phyloP scores from a whole-genome alignment of 352 stramenopile species.

The Phytopythium aichiense region DNA sequence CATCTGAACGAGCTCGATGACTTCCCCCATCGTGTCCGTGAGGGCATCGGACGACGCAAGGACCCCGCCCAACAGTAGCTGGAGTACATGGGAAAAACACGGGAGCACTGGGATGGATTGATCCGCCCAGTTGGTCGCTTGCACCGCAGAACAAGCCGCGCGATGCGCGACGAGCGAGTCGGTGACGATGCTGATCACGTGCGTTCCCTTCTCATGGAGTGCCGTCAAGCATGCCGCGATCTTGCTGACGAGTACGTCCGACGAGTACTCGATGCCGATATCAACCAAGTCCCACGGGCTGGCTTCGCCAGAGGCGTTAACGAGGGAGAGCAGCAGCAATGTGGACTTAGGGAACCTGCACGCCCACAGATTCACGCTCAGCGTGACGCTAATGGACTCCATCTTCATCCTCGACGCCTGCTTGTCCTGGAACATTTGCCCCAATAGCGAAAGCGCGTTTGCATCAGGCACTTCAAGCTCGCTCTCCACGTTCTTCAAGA shows the following conservation, averaged over 20 bases:
- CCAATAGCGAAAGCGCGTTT: slow-evolving; percentile 19
- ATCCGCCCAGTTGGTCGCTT: slow-evolving; percentile 27
- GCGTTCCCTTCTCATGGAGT: slow-evolving; percentile 41
- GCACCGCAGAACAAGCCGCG: slow-evolving; percentile 40
- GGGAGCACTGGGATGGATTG: slow-evolving; percentile 50
- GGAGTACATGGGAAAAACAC: slow-evolving; percentile 55
- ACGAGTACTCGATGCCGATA: slow-evolving; percentile 36
- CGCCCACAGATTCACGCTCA: slow-evolving; percentile 62
- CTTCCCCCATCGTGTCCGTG: slow-evolving; percentile 53
- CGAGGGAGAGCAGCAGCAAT: slow-evolving; percentile 59
- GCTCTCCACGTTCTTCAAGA: slow-evolving; percentile 24
- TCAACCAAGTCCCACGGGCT: slow-evolving; percentile 55
- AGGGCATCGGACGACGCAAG: slow-evolving; percentile 48
- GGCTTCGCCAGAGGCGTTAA: slow-evolving; percentile 64
- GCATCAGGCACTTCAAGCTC: slow-evolving; percentile 24
- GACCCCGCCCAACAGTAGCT: slow-evolving; percentile 50
- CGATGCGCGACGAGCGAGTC: slow-evolving; percentile 38
- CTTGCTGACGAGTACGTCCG: slow-evolving; percentile 44
- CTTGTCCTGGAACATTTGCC: slow-evolving; percentile 30
- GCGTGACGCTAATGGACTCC: slow-evolving; percentile 49
- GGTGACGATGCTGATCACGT: slow-evolving; percentile 72
- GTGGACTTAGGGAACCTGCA: slow-evolving; percentile 46
- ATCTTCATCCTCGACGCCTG: slow-evolving; percentile 59
- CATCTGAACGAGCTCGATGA: slow-evolving; percentile 60
- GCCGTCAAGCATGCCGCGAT: slow-evolving; percentile 39